Percentiles rank a stretch among this genome's conserved stretches.
phyloP scores from a whole-genome alignment of 2,329 filamentous ascomycete genomes.

The Sporothrix brunneoviolacea region DNA sequence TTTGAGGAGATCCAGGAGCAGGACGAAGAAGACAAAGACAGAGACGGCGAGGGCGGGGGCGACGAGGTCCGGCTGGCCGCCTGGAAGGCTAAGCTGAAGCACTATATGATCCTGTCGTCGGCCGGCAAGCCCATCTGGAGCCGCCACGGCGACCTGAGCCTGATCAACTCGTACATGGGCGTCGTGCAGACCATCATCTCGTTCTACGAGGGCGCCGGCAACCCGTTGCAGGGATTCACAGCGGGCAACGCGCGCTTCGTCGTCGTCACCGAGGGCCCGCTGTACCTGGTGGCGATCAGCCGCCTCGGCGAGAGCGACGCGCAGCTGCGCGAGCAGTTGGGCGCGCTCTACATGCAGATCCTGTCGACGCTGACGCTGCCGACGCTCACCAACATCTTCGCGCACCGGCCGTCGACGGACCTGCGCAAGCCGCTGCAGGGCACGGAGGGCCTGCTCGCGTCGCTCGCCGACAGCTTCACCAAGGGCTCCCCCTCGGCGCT shows the following conservation, averaged over 20 bases:
- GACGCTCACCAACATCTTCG: slow-evolving; percentile 78
- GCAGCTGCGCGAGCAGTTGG: slow-evolving; percentile 80
- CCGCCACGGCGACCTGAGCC: slow-evolving; percentile 79
- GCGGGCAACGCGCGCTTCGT: slow-evolving; percentile 85
- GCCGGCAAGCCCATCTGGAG: slow-evolving; percentile 98
- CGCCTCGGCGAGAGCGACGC: slow-evolving; percentile 85
- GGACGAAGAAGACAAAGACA: slow-evolving; percentile 32
- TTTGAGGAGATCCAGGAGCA: slow-evolving; percentile 65
- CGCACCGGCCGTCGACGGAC: slow-evolving; percentile 86
- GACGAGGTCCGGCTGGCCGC: slow-evolving; percentile 57
- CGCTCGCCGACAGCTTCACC: slow-evolving; percentile 90
- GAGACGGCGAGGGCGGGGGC: slow-evolving; percentile 29
- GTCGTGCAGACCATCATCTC: slow-evolving; percentile 97
- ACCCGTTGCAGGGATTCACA: slow-evolving; percentile 74
- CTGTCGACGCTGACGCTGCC: slow-evolving; percentile 90
- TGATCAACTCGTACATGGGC: slow-evolving; percentile 91
- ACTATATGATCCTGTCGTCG: slow-evolving; percentile 92
- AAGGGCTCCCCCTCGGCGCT: slow-evolving; percentile 83
- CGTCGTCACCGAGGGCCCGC: slow-evolving; percentile 72
- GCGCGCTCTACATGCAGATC: slow-evolving; percentile 97
- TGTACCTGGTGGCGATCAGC: slow-evolving; percentile 92
- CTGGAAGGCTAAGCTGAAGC: slow-evolving; percentile 92
- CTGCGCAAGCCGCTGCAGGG: slow-evolving; percentile 83
- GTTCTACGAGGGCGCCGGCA: slow-evolving; percentile 77
- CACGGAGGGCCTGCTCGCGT: slow-evolving; percentile 84